Evolutionary conservation across 768 basidiomycete species (phyloP), one percentile per base, ranked within the genome.

Genomic region (Trametes villosa): DNA sequence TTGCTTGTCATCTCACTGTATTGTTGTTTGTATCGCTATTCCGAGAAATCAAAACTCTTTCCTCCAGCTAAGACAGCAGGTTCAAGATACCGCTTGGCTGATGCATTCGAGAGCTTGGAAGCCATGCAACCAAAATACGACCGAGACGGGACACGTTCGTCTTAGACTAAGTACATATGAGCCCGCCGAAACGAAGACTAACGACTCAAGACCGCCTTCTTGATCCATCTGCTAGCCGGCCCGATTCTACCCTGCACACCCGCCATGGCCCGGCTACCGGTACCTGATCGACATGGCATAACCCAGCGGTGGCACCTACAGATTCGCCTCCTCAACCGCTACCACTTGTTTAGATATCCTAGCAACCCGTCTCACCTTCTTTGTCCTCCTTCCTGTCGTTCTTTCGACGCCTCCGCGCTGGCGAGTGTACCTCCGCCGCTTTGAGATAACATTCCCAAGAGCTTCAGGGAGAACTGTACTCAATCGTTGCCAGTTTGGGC

Each of bases 261-360:
- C 84, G 82, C 57, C 79, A 83, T n/a, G n/a, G n/a, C n/a, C n/a
- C n/a, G 67, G 64, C 68, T 38, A 31, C 60, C 24, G 24, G 42
- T 12, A 40, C 33, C 36, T 48, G 59, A 22, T 51, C 62, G 3
- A 53, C 48, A 13, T 57, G 57, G n/a, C n/a, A n/a, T 42, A 57
- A 60, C 26, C 59, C 62, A 11, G 44, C 59, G 13, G 42, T 22
- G 55, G 62, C 29, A n/a, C 53, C 64, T 22, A 62, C 64, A 52
- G 79, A 80, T 55, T 67, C 76, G 12, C 11, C 85, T 92, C 56
- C 80, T 93, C 26, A 81, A 86, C 61, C 83, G 79, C 33, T 92
- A 92, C 72, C 90, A 92, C 69, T 80, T 92, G 46, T 82, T 93
- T 47, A 91, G 90, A 93, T 48, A 90, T 93, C 72, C 81, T 79